Percentiles rank a stretch among this genome's conserved stretches.
phyloP scores from a whole-genome alignment of 2,329 filamentous ascomycete species.

The Calcarisporium arbuscula region DNA sequence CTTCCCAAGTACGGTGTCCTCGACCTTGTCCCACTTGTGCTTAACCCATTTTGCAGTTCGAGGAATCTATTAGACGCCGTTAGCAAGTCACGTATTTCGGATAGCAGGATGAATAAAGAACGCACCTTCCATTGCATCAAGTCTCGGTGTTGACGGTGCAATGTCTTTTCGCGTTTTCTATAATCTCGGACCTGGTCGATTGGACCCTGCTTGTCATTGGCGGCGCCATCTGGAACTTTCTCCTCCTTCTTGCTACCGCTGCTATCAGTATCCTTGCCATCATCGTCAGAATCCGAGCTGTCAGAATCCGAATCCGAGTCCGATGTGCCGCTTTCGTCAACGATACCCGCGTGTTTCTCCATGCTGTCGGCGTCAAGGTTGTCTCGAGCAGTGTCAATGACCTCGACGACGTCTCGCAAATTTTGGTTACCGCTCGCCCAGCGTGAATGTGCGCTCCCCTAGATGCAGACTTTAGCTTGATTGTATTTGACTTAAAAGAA shows the following conservation, averaged over 20 bases:
- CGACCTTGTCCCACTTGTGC: conserved; percentile 49
- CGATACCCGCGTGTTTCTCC: conserved; percentile 29
- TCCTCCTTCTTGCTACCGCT: too few species aligned
- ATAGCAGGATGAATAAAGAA: background rate
- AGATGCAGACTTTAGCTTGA: background rate
- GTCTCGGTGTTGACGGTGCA: conserved; percentile 61
- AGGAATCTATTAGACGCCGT: conserved; percentile 21
- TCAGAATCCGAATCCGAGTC: conserved; percentile 21
- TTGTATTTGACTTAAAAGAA: conserved; percentile 1
- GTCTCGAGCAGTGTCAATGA: conserved; percentile 37
- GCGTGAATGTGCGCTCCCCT: conserved; percentile 29
- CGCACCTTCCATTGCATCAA: conserved; percentile 63
- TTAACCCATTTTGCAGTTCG: conserved; percentile 44
- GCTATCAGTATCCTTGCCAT: conserved; percentile 32
- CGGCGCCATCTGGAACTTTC: conserved; percentile 30
- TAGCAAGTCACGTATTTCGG: too few species aligned
- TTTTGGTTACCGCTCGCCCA: conserved; percentile 29
- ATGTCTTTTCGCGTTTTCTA: conserved; percentile 48
- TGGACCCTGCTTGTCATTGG: conserved; percentile 36
- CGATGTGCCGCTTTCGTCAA: conserved; percentile 24
- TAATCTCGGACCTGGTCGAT: conserved; percentile 52
- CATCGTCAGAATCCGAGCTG: conserved; percentile 21
- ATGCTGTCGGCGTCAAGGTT: conserved; percentile 22
- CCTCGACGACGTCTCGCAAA: conserved; percentile 35
- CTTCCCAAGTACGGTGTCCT: conserved; percentile 49